These are phyloP conservation scores for Pulicaria dysenterica DNA, from an alignment of 129 eudicot species.

Conservation along the genomic window DNA sequence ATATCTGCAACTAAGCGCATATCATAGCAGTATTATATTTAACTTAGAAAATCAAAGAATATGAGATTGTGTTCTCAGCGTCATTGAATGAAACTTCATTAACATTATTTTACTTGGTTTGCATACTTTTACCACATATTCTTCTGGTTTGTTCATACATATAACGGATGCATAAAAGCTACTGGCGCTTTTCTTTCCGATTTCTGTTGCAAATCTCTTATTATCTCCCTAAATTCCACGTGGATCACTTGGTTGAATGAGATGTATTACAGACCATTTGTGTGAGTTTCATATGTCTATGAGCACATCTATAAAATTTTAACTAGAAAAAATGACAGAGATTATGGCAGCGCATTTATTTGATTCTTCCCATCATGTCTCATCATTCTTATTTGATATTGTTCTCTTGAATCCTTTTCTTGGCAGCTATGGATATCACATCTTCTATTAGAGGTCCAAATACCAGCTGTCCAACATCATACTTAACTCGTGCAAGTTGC, in stretches of 20 bases:
- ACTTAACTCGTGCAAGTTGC: conserved; percentile 32
- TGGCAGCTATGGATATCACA: conserved; percentile 45
- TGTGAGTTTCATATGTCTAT: neutral
- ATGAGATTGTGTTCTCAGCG: too few relatives aligned
- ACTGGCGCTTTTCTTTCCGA: neutral
- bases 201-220: neutral
- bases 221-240: conserved; percentile 4
- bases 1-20: too few relatives aligned
- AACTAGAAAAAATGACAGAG: neutral
- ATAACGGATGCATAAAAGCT: neutral
- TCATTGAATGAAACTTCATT: too few relatives aligned
- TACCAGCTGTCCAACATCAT: conserved; percentile 22
- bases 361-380: neutral
- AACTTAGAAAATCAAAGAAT: too few relatives aligned
- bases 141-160: neutral
- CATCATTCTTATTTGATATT: conserved; percentile 19
- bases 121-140: conserved; percentile 6
- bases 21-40: too few relatives aligned
- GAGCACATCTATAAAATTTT: conserved; percentile 1
- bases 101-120: neutral
- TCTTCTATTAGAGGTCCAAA: conserved; percentile 37
- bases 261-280: neutral
- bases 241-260: neutral
- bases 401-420: conserved; percentile 24
- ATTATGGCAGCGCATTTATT: neutral